Evolutionary conservation across 75 land plant species (phyloP).

Genomic region (Cupressus sempervirens): DNA sequence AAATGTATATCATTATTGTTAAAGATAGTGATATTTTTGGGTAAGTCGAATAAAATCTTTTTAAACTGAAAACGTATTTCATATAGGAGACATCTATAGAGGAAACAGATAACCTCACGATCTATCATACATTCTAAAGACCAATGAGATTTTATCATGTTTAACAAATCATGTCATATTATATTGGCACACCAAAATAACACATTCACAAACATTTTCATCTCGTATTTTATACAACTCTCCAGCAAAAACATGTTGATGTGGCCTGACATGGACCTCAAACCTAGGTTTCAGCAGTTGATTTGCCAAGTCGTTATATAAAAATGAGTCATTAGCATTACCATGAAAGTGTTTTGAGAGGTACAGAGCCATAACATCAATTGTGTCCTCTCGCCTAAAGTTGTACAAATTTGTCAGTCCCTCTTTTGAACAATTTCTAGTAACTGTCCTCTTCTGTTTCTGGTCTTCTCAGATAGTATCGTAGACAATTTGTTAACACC

Average conservation of each 20-base stretch:
- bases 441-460: constrained; percentile 96
- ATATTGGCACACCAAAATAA: too few species aligned
- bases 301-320: too few species aligned
- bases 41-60: not conserved
- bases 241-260: too few species aligned
- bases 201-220: too few species aligned
- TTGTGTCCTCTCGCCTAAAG: not conserved
- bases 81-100: not conserved
- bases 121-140: not conserved
- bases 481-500: constrained; percentile 79
- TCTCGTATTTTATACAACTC: too few species aligned
- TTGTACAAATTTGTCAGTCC: not conserved
- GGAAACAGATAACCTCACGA: not conserved
- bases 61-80: not conserved
- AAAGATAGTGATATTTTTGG: not conserved
- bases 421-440: constrained; percentile 13
- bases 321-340: too few species aligned
- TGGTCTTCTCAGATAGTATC: constrained; percentile 89
- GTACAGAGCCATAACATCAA: too few species aligned
- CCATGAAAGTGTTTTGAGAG: too few species aligned
- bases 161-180: not conserved
- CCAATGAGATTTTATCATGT: not conserved
- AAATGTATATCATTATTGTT: not conserved
- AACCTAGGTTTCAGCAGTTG: too few species aligned
- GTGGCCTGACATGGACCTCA: too few species aligned